Conservation (phyloP, 2,329 filamentous ascomycete genomes). For the Fusarium sp. region DNA sequence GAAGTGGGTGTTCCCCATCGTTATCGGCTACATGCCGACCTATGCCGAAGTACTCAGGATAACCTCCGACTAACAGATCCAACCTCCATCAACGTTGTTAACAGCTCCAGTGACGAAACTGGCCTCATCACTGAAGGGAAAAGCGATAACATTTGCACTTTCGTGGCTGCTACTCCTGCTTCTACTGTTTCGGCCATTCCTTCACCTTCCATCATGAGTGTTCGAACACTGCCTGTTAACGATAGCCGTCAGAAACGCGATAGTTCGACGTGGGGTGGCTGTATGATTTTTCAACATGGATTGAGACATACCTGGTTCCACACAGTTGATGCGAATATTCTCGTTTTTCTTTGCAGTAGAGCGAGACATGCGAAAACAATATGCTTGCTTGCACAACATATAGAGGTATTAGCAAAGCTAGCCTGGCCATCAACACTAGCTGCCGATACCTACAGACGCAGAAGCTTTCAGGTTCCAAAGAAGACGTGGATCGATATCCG, state of each 20-base stretch:
- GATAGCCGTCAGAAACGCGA: neutral
- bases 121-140: neutral
- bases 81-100: neutral
- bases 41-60: neutral
- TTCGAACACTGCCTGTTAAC: neutral
- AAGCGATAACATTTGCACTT: neutral
- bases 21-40: neutral
- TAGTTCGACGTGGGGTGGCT: no score
- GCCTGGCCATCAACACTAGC: neutral
- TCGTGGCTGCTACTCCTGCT: neutral
- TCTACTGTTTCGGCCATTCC: neutral
- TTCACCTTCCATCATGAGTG: neutral
- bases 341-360: neutral
- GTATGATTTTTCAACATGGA: neutral
- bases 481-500: rapidly evolving
- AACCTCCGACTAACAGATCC: neutral
- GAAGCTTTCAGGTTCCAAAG: neutral
- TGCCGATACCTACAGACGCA: neutral
- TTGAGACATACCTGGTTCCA: neutral
- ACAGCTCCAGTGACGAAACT: neutral
- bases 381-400: neutral
- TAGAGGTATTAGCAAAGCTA: neutral
- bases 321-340: neutral
- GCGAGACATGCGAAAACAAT: neutral
- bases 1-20: neutral